Conservation (phyloP, 768 basidiomycete species). For the Kwoniella dejecticola region DNA sequence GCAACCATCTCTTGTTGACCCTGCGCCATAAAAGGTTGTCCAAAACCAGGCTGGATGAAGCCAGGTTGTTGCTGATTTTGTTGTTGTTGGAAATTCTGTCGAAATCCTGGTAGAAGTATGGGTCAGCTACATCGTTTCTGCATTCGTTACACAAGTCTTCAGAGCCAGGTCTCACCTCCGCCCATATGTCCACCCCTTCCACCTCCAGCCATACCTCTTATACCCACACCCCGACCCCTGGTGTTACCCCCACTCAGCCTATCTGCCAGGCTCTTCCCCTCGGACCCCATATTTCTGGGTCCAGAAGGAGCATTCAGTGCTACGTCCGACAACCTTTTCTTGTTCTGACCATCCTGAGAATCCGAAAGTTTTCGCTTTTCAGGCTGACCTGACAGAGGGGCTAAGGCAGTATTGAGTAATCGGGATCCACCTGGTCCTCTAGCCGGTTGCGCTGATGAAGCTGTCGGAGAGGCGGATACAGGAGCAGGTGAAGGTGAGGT, state of each 20-base stretch:
- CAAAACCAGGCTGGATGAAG: slow-evolving; percentile 37
- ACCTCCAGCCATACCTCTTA: slow-evolving; percentile 16
- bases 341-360: slow-evolving; percentile 30
- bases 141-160: too few relatives aligned
- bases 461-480: not conserved
- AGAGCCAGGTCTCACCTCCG: not conserved
- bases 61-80: slow-evolving; percentile 11
- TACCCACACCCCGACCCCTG: slow-evolving; percentile 24
- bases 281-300: slow-evolving; percentile 73
- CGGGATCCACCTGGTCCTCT: slow-evolving; percentile 14
- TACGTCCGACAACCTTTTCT: slow-evolving; percentile 40
- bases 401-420: slow-evolving; percentile 45
- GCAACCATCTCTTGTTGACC: slow-evolving; percentile 69
- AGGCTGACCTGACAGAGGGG: slow-evolving; percentile 34
- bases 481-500: slow-evolving; percentile 16
- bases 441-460: slow-evolving; percentile 1
- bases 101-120: slow-evolving; percentile 34
- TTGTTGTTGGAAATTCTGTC: slow-evolving; percentile 31
- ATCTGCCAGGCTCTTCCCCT: slow-evolving; percentile 72
- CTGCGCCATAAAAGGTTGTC: slow-evolving; percentile 34
- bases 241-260: slow-evolving; percentile 63
- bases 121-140: not conserved
- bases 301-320: slow-evolving; percentile 64
- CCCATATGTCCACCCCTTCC: slow-evolving; percentile 16
- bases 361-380: slow-evolving; percentile 47